Conservation (phyloP, 2,329 filamentous ascomycete species). For the Rhynchosporium agropyri region DNA sequence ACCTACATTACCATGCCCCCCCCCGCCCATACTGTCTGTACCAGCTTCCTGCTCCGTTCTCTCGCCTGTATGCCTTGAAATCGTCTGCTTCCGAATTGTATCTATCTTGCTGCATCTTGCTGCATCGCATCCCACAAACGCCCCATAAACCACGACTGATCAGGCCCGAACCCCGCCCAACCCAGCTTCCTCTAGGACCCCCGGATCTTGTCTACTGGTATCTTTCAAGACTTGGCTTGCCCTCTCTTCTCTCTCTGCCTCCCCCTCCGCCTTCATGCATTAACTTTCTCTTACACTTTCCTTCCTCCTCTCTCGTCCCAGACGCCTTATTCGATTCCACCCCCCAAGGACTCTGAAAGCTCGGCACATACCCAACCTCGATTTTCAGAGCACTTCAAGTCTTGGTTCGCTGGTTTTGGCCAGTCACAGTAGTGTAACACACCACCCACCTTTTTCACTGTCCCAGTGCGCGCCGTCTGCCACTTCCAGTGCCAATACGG, state of each 20-base stretch:
- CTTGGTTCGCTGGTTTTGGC: neutral
- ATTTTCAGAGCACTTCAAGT: constrained; percentile 10
- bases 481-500: constrained; percentile 19
- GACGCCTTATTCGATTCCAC: constrained; percentile 1
- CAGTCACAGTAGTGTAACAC: constrained; percentile 9
- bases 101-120: neutral
- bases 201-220: constrained; percentile 2
- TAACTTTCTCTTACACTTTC: constrained; percentile 3
- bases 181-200: constrained; percentile 1
- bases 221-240: neutral
- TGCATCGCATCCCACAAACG: neutral
- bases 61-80: too few relatives aligned
- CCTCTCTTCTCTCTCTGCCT: neutral
- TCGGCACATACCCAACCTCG: neutral
- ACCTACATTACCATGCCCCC: too few relatives aligned
- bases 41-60: too few relatives aligned
- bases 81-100: too few relatives aligned
- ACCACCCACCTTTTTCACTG: neutral
- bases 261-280: neutral
- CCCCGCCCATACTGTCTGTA: too few relatives aligned
- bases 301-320: neutral
- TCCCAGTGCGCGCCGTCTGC: constrained; percentile 17
- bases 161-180: neutral
- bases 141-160: neutral
- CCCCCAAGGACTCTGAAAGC: neutral